Base-by-base conservation (phyloP, 1,284 basidiomycete species). In the Moesziomyces sp. region DNA sequence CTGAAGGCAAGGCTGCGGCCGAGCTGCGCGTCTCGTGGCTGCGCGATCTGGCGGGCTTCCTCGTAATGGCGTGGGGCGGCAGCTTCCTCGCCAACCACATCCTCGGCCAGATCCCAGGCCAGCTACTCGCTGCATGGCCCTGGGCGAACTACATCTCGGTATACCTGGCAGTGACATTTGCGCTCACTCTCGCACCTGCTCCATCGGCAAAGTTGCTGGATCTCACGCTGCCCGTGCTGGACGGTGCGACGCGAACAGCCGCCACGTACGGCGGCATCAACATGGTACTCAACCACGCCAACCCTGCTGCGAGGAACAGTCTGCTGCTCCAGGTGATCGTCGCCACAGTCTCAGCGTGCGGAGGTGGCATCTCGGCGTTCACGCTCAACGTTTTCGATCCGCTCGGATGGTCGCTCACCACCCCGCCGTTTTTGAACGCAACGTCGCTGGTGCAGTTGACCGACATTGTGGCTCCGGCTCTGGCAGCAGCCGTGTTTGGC, bases 61-160 rank as follows among this genome's bases (percentile, higher is more conserved):
- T 79, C 45, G 71, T 81, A 38, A 81, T 81, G 79, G 67, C 72
- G 3, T 81, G 79, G 79, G 79, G 79, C 14, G 79, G 79, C 13
- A 63, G 70, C 9, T 69, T 81, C 46, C 61, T 81, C 51, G 33
- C 72, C 42, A 70, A 76, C 55, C 71, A 71, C 54, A 21, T 79
- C 13, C 58, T 76, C 38, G 54, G 58, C n/a, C 66, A 66, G n/a
- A 68, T 74, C 46, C 79, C 79, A 1, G 55, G 52, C 8, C 77
- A 76, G 42, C 61, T 81, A 10, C 63, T 81, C n/a, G 48, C 57
- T 30, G 44, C 72, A 5, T 63, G 58, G 61, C 73, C 79, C 5
- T 72, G 76, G 60, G 16, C 79, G 45, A 76, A 77, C 54, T 81
- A 81, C 43, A 66, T 76, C 21, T 61, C 63, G 24, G 73, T 81